A percentile compares a stretch with the other conserved stretches of the same genome.
phyloP scores from a whole-genome alignment of 257 asterid genomes.

The Nicotiana otophora region DNA sequence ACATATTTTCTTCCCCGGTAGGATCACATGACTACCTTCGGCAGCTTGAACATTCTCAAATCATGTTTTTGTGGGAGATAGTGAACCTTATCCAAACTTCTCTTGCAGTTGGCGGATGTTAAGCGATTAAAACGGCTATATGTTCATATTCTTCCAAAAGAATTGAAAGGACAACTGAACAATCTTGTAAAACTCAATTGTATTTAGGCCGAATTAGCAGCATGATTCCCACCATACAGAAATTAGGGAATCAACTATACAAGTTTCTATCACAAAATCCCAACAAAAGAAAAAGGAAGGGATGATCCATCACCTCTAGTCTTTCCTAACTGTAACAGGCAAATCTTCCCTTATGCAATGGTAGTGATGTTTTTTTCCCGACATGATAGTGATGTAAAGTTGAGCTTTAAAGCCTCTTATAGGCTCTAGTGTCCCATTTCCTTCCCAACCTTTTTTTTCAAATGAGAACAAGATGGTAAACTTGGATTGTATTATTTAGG shows the following conservation, averaged over 20 bases:
- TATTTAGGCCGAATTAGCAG: neutral
- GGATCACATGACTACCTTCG: neutral
- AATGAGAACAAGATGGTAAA: neutral
- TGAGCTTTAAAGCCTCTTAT: neutral
- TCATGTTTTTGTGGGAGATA: neutral
- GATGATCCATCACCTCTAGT: neutral
- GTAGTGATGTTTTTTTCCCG: too few species aligned
- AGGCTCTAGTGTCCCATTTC: neutral
- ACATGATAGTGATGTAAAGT: neutral
- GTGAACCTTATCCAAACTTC: neutral
- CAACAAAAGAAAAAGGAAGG: neutral
- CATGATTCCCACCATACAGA: neutral
- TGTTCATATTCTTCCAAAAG: neutral
- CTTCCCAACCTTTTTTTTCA: neutral
- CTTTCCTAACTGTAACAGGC: neutral
- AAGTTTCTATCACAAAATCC: neutral
- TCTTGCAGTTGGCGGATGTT: neutral
- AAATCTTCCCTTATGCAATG: too few species aligned
- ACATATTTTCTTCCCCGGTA: too few species aligned
- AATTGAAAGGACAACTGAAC: neutral
- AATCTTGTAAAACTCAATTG: neutral
- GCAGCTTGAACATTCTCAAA: neutral
- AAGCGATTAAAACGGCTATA: neutral
- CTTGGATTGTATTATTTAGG: neutral
- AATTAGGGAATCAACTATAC: too few species aligned